Evolutionary conservation across 2,329 filamentous ascomycete genomes (phyloP), one percentile per base, ranked within the genome.

Genomic region (Sarocladiaceae sp.): DNA sequence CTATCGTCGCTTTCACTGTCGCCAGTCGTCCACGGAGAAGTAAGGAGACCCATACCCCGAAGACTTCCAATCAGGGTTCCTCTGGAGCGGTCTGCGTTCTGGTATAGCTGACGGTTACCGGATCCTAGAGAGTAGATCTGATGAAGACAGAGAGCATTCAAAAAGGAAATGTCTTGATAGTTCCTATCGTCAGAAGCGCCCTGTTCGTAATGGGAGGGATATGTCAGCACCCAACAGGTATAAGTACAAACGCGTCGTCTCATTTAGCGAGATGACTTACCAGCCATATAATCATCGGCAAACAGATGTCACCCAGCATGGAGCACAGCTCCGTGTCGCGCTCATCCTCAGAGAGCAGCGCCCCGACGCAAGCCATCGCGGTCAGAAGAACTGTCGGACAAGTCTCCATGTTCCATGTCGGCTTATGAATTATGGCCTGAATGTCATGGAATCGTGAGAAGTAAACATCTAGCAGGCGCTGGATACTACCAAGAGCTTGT

Each of bases 91-190:
- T 64, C 63, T 1, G 62, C 61, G 23, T 64, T 61, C 28, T 64
- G 58, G 36, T 67, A 65, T 2, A 66, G 54, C 29, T 62, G 56
- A 1, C 62, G 57, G 28, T 65, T 62, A 17, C 64, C 64, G 1
- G 64, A 65, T 15, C 65, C 64, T 3, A 66, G 61, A 7, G 64
- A 63, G 42, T 64, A 66, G 28, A 64, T 64, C 35, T 65, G 64
- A 50, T 66, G 61, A 3, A 67, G 54, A 22, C 64, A 66, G 1
- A 65, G 55, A 1, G 64, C 61, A 15, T 58, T 59, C 0, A 67
- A 55, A 37, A 63, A 65, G 1, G 56, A 56, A 26, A 64, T 58
- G 47, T 64, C 60, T 8, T 52, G 57, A 47, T 48, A 48, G 23
- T 33, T 48, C 28, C 22, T 33, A 6, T 29, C 44, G 22, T 62